These are phyloP conservation scores for Vigna hirtella DNA, from an alignment of 306 rosid genomes.

Conservation along the genomic window DNA sequence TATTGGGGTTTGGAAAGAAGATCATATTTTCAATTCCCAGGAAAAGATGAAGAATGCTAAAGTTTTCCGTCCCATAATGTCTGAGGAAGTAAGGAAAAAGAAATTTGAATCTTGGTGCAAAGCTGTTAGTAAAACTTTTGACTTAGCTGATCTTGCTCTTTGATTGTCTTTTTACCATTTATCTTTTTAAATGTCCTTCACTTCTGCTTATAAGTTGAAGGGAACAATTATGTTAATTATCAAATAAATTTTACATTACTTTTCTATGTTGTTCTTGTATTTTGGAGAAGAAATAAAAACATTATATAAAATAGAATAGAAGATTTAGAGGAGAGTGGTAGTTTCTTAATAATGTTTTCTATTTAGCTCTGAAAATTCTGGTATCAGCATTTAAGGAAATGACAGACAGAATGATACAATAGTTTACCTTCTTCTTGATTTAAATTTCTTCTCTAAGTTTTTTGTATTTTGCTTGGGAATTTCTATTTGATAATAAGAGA, in stretches of 20 bases:
- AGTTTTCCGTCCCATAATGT: constrained; percentile 58
- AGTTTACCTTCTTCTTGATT: too few relatives aligned
- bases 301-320: background rate
- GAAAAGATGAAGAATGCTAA: constrained; percentile 54
- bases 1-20: constrained; percentile 79
- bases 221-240: constrained; percentile 10
- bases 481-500: too few relatives aligned
- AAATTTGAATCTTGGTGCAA: constrained; percentile 81
- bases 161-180: constrained; percentile 34
- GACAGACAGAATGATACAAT: too few relatives aligned
- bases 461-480: too few relatives aligned
- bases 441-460: too few relatives aligned
- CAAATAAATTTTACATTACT: constrained; percentile 20
- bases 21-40: constrained; percentile 54
- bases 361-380: background rate
- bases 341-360: background rate
- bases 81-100: constrained; percentile 67
- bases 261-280: constrained; percentile 1
- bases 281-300: background rate
- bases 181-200: background rate
- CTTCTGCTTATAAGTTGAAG: constrained; percentile 11
- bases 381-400: too few relatives aligned
- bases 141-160: constrained; percentile 81
- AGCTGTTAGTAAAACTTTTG: constrained; percentile 85
- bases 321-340: background rate